These are phyloP conservation scores for Erysimum cheiranthoides DNA, from an alignment of 345 rosid genomes.

Conservation along the genomic window DNA sequence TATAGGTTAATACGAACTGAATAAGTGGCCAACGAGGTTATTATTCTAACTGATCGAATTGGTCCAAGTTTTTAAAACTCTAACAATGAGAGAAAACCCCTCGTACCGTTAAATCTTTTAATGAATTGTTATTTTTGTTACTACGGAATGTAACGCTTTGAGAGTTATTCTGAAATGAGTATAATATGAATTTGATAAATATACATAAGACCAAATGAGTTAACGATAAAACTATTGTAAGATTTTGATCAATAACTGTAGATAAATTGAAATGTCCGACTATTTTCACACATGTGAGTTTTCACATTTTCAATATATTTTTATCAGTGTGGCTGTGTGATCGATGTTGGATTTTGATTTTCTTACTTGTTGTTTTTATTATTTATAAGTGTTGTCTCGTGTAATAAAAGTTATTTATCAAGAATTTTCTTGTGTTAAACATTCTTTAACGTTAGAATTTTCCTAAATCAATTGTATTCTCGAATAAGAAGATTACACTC, in stretches of 20 bases:
- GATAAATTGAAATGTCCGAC: not conserved
- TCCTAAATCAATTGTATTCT: not conserved
- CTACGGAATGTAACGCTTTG: not conserved
- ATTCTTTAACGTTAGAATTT: not conserved
- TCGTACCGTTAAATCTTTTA: too few relatives aligned
- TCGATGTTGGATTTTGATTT: not conserved
- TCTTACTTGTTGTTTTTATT: not conserved
- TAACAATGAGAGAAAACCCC: too few relatives aligned
- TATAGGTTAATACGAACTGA: too few relatives aligned
- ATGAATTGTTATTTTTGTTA: not conserved
- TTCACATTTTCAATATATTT: not conserved
- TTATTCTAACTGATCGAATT: too few relatives aligned
- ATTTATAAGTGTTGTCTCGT: not conserved
- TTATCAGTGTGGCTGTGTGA: not conserved
- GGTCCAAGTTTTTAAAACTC: too few relatives aligned
- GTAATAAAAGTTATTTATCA: not conserved
- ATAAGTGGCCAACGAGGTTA: too few relatives aligned
- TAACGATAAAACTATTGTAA: not conserved
- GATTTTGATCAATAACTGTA: not conserved
- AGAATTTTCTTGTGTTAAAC: not conserved
- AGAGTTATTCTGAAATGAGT: not conserved
- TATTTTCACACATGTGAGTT: not conserved
- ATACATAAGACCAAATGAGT: not conserved
- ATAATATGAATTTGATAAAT: not conserved
- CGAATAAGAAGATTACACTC: constrained; percentile 23